Percentiles rank a stretch among this genome's conserved stretches.
These are phyloP conservation scores for Pichia sp. DNA, from an alignment of 1,139 yeast genomes.

Conservation along the genomic window DNA sequence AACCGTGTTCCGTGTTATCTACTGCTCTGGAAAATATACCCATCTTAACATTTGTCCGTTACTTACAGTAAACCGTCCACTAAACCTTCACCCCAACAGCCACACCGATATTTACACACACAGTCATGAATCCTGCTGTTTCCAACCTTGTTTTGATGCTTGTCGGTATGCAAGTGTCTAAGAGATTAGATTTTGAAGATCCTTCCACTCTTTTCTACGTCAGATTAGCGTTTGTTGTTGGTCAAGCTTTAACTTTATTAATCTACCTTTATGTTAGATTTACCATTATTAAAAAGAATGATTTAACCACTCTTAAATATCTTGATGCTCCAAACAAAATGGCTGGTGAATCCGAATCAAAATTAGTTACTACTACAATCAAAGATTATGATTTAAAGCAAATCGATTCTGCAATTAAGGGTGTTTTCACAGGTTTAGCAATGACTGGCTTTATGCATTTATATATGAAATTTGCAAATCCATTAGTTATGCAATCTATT, in stretches of 20 bases:
- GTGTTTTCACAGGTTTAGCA: conserved; percentile 83
- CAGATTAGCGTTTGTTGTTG: conserved; percentile 62
- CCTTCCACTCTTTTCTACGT: conserved; percentile 70
- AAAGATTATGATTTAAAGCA: conserved; percentile 92
- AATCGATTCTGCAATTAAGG: conserved; percentile 69
- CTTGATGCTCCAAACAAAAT: conserved; percentile 81
- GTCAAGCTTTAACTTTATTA: conserved; percentile 60
- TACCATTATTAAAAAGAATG: conserved; percentile 69
- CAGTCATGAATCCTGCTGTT: conserved; percentile 78
- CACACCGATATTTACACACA: too few relatives aligned
- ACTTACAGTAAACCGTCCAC: too few relatives aligned
- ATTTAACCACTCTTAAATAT: conserved; percentile 85
- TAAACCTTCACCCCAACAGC: too few relatives aligned
- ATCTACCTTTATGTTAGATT: conserved; percentile 61
- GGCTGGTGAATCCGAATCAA: conserved; percentile 68
- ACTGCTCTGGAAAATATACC: too few relatives aligned
- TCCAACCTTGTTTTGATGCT: conserved; percentile 87
- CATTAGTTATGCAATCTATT: conserved; percentile 89
- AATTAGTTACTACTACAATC: conserved; percentile 80
- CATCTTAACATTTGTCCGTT: too few relatives aligned
- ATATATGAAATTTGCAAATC: conserved; percentile 97
- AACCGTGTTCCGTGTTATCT: too few relatives aligned
- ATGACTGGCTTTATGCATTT: conserved; percentile 99
- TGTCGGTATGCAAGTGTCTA: conserved; percentile 94
- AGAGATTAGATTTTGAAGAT: conserved; percentile 84